Evolutionary conservation across 352 stramenopile genomes (phyloP), one percentile per base, ranked within the genome.

Genomic region (Pythium insidiosum): DNA sequence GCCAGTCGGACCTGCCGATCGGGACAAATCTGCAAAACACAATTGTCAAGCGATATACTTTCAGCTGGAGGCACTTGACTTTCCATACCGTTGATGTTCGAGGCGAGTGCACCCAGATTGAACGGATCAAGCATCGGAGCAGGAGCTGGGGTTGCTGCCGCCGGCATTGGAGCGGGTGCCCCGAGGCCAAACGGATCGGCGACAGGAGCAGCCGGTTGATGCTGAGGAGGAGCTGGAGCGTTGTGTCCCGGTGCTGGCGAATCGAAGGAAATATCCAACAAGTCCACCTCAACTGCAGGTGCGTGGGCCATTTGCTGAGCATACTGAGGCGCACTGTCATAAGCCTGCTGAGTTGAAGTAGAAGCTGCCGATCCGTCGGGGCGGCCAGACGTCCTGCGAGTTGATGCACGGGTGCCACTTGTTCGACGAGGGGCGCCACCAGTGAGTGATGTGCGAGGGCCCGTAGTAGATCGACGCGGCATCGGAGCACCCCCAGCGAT

Each of bases 261-360:
- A 22, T 90, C 79, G 44, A 93, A 93, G 4, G 73, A 78, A 40
- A 94, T 91, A 43, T 90, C 80, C 7, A 94, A 57, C 48, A 94
- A 57, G 45, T 94, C 83, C 34, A 92, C 68, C 55, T 90, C 72
- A 2, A 80, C 68, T 10, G 65, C 52, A 23, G 64, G 63, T 5
- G 64, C 43, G 35, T 59, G 51, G 21, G 65, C 60, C 4, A 63
- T 38, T 35, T 65, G 52, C 30, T 69, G 54, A 23, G 45, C 45
- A 28, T 57, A 61, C 23, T 72, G n/a, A n/a, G n/a, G n/a, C n/a
- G n/a, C n/a, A n/a, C n/a, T n/a, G n/a, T n/a, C n/a, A n/a, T n/a
- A n/a, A n/a, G n/a, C n/a, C n/a, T n/a, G n/a, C n/a, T n/a, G n/a
- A n/a, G 62, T 16, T 63, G 67, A n/a, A 61, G 66, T 35, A 44